phyloP scores from a whole-genome alignment of 495 filamentous ascomycete genomes.

The Xylaria castorea region DNA sequence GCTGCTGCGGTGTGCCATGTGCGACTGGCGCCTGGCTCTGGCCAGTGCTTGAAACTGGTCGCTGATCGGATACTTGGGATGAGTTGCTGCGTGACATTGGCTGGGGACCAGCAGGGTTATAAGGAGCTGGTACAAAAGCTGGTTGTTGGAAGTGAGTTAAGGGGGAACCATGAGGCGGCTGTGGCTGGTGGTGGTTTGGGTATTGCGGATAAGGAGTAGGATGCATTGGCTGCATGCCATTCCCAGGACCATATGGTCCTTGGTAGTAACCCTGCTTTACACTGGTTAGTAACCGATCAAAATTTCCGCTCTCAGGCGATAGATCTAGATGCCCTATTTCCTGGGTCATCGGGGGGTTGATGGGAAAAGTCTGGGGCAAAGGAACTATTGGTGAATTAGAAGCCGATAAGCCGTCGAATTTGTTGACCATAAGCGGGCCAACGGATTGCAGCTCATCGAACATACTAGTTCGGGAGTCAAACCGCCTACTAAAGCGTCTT shows the following conservation, averaged over 20 bases:
- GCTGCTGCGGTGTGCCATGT: slow-evolving; percentile 54
- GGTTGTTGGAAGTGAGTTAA: slow-evolving; percentile 53
- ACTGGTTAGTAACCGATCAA: slow-evolving; percentile 77
- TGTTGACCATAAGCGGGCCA: slow-evolving; percentile 27
- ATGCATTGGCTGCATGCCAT: slow-evolving; percentile 37
- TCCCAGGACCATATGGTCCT: slow-evolving; percentile 37
- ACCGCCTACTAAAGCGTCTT: slow-evolving; percentile 51
- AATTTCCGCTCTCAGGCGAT: slow-evolving; percentile 71
- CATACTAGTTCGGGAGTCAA: slow-evolving; percentile 38
- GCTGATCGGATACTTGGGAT: slow-evolving; percentile 75
- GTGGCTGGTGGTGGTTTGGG: slow-evolving; percentile 56
- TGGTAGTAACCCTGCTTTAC: slow-evolving; percentile 61
- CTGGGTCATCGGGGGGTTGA: slow-evolving; percentile 43
- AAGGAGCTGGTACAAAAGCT: slow-evolving; percentile 57
- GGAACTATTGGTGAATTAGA: slow-evolving; percentile 37
- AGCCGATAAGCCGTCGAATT: slow-evolving; percentile 29
- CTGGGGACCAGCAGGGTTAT: slow-evolving; percentile 62
- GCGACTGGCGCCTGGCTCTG: slow-evolving; percentile 59
- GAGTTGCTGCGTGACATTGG: slow-evolving; percentile 83
- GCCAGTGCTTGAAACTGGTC: slow-evolving; percentile 79
- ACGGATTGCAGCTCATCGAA: slow-evolving; percentile 31
- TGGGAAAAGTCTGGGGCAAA: slow-evolving; percentile 39
- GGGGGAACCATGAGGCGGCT: slow-evolving; percentile 43
- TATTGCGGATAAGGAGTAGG: slow-evolving; percentile 52
- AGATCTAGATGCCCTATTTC: slow-evolving; percentile 56